Evolutionary conservation across 306 rosid species (phyloP), one percentile per base, ranked within the genome.

Genomic region (Prunus padus): DNA sequence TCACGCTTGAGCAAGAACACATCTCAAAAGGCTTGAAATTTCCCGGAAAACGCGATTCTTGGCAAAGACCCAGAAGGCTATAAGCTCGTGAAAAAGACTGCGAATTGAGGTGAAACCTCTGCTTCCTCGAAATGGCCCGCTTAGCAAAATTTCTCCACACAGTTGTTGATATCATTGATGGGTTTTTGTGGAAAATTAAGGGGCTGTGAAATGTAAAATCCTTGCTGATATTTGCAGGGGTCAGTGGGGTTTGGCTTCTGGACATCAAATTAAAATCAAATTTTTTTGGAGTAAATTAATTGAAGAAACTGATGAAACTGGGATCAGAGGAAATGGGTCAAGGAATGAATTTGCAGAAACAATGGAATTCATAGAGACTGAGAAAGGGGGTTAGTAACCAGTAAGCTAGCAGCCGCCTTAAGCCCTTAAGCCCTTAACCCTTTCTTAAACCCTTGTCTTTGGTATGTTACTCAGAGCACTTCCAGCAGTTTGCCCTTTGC

Each of bases 131-230:
- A 67, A 86, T 52, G 49, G 84, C 86, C 69, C 70, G 90, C 69
- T 79, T 92, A 37, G 91, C 88, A 55, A 83, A 49, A 83, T 60
- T 86, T 22, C 83, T 87, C 93, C 93, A 95, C 93, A 92, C 79
- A 80, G 74, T 81, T 54, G 98, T 65, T 19, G 86, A 83, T 71
- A 88, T 75, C 87, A 71, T 74, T 2, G 80, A 77, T 54, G 80
- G 85, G 65, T 77, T 64, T 22, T 30, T 67, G 26, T 31, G 85
- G 15, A 30, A 77, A 73, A 42, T 37, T 1, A 19, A 10, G 63
- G 79, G 30, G 3, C 47, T 82, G 5, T 14, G 14, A 31, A 75
- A 69, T 28, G 75, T 74, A 3, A 71, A 82, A 72, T 40, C 64
- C 65, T 57, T 74, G 82, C 67, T 61, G 69, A 72, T 71, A 80